Evolutionary conservation across 306 rosid genomes (phyloP), one percentile per base, ranked within the genome.

Genomic region (Styphnolobium japonicum): DNA sequence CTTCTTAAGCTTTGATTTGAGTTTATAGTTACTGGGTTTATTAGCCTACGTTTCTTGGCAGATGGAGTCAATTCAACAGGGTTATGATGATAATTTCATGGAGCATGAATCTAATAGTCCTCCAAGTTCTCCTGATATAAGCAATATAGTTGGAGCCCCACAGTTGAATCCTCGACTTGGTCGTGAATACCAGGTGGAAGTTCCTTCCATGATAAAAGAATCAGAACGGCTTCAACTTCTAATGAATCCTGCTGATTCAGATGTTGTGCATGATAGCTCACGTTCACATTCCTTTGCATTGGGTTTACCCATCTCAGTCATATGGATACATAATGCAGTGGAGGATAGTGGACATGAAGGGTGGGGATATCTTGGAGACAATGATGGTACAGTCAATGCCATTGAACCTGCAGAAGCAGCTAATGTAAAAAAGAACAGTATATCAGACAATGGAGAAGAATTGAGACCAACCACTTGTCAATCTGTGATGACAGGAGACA

Each of bases 121-220:
- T 81, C 83, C 88, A 10, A 76, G 67, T 60, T 86, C 87, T 89
- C 86, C 89, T 19, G 85, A 83, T 76, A 52, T 65, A 65, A 73
- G 37, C 60, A 61, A 83, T 75, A 70, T 74, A 48, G 87, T 82
- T 43, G 86, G 84, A 68, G 94, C 77, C 15, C 87, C 87, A 10
- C 83, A 83, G 23, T 16, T 83, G 61, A 75, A 29, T 79, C 90
- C 93, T 25, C 85, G 90, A 68, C 58, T 93, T 63, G 97, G 98
- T 52, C 81, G 69, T 33, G 88, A 91, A 71, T 84, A 84, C 79
- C 98, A 93, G 79, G 97, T 76, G 46, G 87, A 79, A 69, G 83
- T 91, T 85, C 93, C 92, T 84, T 29, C 88, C 45, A 11, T 88
- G 78, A 40, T 78, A 21, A 58, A 85, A 29, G 87, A 89, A 78